These are phyloP conservation scores for Tolypocladium album DNA, from an alignment of 2,329 filamentous ascomycete species.

Conservation along the genomic window DNA sequence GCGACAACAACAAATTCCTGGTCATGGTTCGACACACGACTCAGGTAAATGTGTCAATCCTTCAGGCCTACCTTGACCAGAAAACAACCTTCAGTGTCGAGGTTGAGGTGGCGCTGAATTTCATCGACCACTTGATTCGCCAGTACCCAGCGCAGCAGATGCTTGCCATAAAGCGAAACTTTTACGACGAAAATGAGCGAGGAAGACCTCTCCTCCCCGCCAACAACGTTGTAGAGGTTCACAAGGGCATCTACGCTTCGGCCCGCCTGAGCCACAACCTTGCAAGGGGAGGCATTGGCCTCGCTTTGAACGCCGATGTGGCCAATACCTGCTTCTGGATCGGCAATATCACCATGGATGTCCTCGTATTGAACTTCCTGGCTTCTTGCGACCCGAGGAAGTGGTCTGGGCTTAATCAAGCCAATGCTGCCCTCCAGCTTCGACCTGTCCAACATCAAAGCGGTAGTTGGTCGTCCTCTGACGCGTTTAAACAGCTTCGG, in stretches of 20 bases:
- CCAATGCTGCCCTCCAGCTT: constrained; percentile 18
- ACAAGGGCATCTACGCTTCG: constrained; percentile 84
- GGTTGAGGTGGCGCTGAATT: constrained; percentile 75
- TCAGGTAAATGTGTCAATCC: constrained; percentile 54
- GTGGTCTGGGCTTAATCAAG: constrained; percentile 13
- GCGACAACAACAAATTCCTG: constrained; percentile 39
- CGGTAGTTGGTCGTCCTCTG: constrained; percentile 26
- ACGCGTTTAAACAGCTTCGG: constrained; percentile 43
- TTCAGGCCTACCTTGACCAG: constrained; percentile 56
- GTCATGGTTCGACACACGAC: constrained; percentile 55
- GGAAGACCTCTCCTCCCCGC: constrained; percentile 42
- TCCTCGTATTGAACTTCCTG: constrained; percentile 24
- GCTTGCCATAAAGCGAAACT: constrained; percentile 67
- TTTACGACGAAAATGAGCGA: constrained; percentile 52
- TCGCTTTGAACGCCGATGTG: constrained; percentile 83
- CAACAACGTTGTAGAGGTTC: constrained; percentile 53
- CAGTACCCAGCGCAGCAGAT: constrained; percentile 61
- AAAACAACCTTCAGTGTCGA: constrained; percentile 49
- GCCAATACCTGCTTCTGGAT: constrained; percentile 86
- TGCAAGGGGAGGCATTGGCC: constrained; percentile 40
- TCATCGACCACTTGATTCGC: constrained; percentile 81
- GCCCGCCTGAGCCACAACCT: constrained; percentile 58
- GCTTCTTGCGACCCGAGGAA: constrained; percentile 16
- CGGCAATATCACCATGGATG: constrained; percentile 24
- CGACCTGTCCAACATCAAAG: constrained; percentile 19